These are phyloP conservation scores for Linnemannia schmuckeri DNA, from an alignment of 192 early-diverging fungal genomes.

Conservation along the genomic window DNA sequence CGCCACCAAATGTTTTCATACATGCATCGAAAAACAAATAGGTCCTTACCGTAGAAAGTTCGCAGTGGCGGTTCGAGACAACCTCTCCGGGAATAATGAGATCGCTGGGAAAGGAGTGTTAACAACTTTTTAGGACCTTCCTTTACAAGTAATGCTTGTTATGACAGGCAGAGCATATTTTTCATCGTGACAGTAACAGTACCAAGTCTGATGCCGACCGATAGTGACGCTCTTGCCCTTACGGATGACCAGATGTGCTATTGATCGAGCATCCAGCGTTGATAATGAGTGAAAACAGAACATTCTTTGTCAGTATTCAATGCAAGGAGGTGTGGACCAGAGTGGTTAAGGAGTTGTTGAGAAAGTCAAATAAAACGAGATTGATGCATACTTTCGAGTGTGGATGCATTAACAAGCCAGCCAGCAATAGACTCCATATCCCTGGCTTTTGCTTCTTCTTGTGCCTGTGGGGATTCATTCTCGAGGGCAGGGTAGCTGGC, in stretches of 20 bases:
- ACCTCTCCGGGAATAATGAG: constrained; percentile 15
- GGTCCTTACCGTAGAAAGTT: constrained; percentile 15
- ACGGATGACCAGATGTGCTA: constrained; percentile 25
- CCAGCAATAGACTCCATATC: constrained; percentile 13
- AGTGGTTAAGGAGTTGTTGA: neutral
- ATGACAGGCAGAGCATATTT: neutral
- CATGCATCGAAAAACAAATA: neutral
- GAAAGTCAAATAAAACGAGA: neutral
- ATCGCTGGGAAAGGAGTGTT: constrained; percentile 3
- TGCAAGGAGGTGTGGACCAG: neutral
- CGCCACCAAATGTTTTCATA: neutral
- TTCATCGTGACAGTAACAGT: neutral
- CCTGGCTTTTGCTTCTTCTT: neutral
- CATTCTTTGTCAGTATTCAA: neutral
- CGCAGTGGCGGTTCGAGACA: constrained; percentile 34
- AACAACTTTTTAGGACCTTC: too few species aligned
- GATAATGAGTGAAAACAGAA: neutral
- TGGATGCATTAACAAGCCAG: constrained; percentile 27
- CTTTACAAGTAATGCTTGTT: neutral
- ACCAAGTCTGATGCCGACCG: constrained; percentile 34
- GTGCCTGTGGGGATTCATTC: neutral
- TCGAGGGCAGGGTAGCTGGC: neutral
- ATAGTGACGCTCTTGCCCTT: neutral
- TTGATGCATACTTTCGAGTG: constrained; percentile 21
- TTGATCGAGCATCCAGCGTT: neutral